Evolutionary conservation across 2,329 filamentous ascomycete species (phyloP), one percentile per base, ranked within the genome.

Genomic region (Fusarium stilboides): DNA sequence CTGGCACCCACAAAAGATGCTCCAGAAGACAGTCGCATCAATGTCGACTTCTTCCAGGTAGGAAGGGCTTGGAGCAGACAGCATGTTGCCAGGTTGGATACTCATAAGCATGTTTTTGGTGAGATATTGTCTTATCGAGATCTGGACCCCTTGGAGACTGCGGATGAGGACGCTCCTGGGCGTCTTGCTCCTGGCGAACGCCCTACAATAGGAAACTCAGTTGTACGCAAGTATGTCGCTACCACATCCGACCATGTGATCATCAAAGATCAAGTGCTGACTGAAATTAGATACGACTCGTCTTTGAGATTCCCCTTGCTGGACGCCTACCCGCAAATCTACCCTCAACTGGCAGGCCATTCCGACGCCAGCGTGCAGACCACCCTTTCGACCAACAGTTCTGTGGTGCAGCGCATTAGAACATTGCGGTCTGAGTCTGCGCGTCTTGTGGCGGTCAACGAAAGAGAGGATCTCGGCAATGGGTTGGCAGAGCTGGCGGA

Each of bases 391-490:
- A 94, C 92, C 1, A 92, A 94, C 55, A 90, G 92, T 13, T 86
- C 86, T 8, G 90, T 97, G n/a, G 89, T 90, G 14, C 83, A 87
- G 20, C 87, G 88, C 34, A 83, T 98, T 45, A 91, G 91, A 75
- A 78, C 80, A 3, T 80, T 97, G 28, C 89, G 92, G 70, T 81
- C 85, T 22, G 84, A 91, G 14, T 89, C 92, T 14, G 81, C 87
- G 17, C 87, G 90, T 65, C 85, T 88, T 13, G 84, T 94, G 17
- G 84, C 85, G 0, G 73, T 95, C 5, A 93, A 97, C 62, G 94
- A 98, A 75, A 87, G 95, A 42, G 96, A 99, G 80, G 84, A 85
- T 4, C 83, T 98, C n/a, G 88, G 89, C 45, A 96, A 97, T 75
- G 90, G 92, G 14, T 83, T 99, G 39, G 89, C 92, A 24, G 91